Evolutionary conservation across 1,284 basidiomycete genomes (phyloP), one percentile per base, ranked within the genome.

Genomic region (Rhodotorula sp.): DNA sequence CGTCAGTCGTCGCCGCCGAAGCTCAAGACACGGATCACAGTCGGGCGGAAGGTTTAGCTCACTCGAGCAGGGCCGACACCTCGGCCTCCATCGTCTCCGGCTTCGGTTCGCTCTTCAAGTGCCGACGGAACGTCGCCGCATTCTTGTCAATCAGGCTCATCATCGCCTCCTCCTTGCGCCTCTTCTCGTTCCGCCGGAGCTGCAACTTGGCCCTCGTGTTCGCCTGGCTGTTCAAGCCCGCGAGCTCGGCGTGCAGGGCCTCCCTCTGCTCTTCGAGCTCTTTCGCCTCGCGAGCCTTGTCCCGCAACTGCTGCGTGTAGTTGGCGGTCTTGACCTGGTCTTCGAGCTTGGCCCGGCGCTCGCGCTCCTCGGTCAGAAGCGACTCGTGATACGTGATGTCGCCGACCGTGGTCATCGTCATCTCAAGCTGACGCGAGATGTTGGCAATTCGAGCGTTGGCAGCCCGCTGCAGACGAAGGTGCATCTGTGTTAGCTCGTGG

Each of bases 181-280:
- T 86, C 48, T 88, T 79, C 73, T 94, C 91, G 0, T 83, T 83
- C 69, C 88, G 84, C 79, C 93, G 92, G 72, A 97, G 80, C 54
- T 89, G 87, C 59, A 98, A 81, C 76, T 88, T 89, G 1, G 94
- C 93, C 52, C 95, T 85, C 1, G 87, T 84, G 72, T 95, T 91
- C 0, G 92, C 89, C 79, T 97, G 93, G 52, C 87, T 80, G 78
- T 89, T 93, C 70, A 97, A 81, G 1, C 84, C 82, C 48, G 87
- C 85, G 60, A 95, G 84, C 77, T 98, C 94, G 1, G 81, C 76
- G 68, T 88, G 92, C 67, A 94, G 81, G 34, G 82, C 81, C 47
- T 95, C 93, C 38, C 90, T 85, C 62, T 84, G 84, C 43, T 87
- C 86, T 75, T 97, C 93, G 70, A 92, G 83, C 47, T 80, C 79